Base-by-base conservation (phyloP, 208 protist species). In the Wallacemonas sp. region DNA sequence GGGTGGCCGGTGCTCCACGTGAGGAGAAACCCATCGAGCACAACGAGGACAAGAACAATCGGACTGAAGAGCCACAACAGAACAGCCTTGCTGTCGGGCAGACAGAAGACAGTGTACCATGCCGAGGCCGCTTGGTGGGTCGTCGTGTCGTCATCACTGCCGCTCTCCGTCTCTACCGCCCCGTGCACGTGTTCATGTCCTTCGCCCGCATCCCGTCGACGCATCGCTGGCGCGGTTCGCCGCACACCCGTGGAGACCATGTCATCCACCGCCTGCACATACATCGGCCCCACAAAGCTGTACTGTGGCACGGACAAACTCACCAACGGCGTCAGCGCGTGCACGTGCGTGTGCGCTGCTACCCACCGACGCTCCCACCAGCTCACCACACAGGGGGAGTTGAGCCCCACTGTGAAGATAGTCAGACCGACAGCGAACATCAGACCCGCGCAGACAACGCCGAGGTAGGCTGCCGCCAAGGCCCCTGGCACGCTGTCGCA, bases 391-490 rank as follows among this genome's bases (percentile, higher is more conserved):
- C 61, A 71, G 3, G 44, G 18, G 23, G 44, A 70, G 31, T 79
- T 79, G 20, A 52, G 23, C 10, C 44, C 1, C 7, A 31, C n/a
- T 28, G 73, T 46, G 20, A 65, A 70, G 7, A 64, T 2, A 32
- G 49, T 48, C 20, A 62, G 1, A 45, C 67, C 57, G 25, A 67
- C 20, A 3, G 57, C 22, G 41, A 75, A 67, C 26, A 55, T 70
- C n/a, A 80, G 61, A 16, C 63, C 67, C 1, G 67, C 31, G 14
- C 25, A 11, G 31, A 59, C 38, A 22, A 70, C n/a, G 22, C 44
- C 45, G 16, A 80, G 61, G 50, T 80, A 80, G 1, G 64, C 23
- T 3, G 38, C 39, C 32, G 33, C 74, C 10, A 75, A 32, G 3
- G 22, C 64, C 16, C 61, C 55, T 10, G 23, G 33, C 31, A 1